Evolutionary conservation across 2,329 filamentous ascomycete species (phyloP).

Genomic region (Alternaria sp.): DNA sequence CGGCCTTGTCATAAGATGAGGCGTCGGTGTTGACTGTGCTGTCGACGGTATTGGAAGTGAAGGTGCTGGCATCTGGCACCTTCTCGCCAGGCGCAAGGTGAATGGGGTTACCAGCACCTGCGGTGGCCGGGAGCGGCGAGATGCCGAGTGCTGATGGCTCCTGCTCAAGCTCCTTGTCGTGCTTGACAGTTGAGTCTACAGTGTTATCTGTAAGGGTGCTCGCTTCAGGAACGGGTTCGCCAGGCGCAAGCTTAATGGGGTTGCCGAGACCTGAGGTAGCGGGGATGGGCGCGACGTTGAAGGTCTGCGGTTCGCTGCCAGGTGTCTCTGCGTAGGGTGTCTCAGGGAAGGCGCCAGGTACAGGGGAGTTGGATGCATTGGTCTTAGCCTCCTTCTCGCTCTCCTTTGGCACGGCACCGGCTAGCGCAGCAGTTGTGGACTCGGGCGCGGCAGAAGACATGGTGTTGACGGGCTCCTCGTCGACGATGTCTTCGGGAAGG

Average conservation of each 20-base stretch:
- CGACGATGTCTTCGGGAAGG: slow-evolving; percentile 72
- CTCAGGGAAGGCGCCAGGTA: slow-evolving; percentile 75
- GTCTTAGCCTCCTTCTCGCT: slow-evolving; percentile 29
- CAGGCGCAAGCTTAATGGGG: slow-evolving; percentile 79
- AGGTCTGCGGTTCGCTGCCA: slow-evolving; percentile 52
- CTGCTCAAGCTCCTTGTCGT: slow-evolving; percentile 43
- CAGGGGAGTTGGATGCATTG: slow-evolving; percentile 50
- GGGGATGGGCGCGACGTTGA: slow-evolving; percentile 68
- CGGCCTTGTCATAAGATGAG: slow-evolving; percentile 85
- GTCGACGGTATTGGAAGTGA: slow-evolving; percentile 76
- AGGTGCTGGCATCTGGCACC: slow-evolving; percentile 72
- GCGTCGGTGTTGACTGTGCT: slow-evolving; percentile 69
- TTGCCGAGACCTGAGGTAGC: slow-evolving; percentile 72
- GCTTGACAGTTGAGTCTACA: slow-evolving; percentile 66
- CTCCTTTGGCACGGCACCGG: slow-evolving; percentile 72
- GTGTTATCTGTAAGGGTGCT: slow-evolving; percentile 73
- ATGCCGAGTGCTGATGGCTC: slow-evolving; percentile 60
- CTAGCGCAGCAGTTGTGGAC: slow-evolving; percentile 76
- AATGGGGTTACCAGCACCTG: slow-evolving; percentile 77
- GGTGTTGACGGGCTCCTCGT: slow-evolving; percentile 58
- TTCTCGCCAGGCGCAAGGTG: slow-evolving; percentile 80
- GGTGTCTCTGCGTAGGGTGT: slow-evolving; percentile 72
- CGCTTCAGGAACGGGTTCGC: slow-evolving; percentile 79
- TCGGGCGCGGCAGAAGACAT: slow-evolving; percentile 75
- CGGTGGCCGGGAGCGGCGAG: slow-evolving; percentile 67